Conservation (phyloP, 139 green algal genomes). For the Dunaliella primolecta region DNA sequence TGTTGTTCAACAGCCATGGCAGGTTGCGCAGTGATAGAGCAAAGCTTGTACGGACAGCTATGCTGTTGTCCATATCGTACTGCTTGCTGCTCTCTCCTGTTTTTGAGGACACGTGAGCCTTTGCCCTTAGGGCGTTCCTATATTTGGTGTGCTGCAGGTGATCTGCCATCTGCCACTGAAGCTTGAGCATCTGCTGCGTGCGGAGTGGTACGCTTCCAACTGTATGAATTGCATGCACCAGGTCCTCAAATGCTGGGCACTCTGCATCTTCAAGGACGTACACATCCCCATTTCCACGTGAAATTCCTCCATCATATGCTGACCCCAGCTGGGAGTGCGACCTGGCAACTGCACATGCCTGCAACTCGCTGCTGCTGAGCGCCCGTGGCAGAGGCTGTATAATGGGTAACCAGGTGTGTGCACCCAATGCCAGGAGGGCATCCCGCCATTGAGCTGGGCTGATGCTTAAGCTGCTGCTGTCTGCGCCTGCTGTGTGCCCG, state of each 20-base stretch:
- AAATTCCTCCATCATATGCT: no score
- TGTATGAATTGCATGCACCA: background rate
- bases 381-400: no score
- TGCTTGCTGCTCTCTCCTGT: background rate
- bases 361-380: no score
- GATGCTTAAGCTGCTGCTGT: background rate
- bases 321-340: no score
- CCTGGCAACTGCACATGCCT: no score
- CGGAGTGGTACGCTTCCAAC: background rate
- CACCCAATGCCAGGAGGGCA: background rate
- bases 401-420: background rate
- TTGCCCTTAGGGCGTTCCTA: background rate
- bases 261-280: background rate
- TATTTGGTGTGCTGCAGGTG: background rate
- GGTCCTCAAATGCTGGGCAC: background rate
- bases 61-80: background rate
- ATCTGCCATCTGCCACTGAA: background rate
- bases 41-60: background rate
- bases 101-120: background rate
- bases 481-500: background rate
- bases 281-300: no score
- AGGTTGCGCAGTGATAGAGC: background rate
- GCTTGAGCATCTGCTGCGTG: background rate
- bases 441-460: background rate
- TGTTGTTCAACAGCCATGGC: background rate